Percentiles rank a stretch among this genome's conserved stretches.
phyloP scores from a whole-genome alignment of 2,329 filamentous ascomycete genomes.

The Bimuria novae-zelandiae region DNA sequence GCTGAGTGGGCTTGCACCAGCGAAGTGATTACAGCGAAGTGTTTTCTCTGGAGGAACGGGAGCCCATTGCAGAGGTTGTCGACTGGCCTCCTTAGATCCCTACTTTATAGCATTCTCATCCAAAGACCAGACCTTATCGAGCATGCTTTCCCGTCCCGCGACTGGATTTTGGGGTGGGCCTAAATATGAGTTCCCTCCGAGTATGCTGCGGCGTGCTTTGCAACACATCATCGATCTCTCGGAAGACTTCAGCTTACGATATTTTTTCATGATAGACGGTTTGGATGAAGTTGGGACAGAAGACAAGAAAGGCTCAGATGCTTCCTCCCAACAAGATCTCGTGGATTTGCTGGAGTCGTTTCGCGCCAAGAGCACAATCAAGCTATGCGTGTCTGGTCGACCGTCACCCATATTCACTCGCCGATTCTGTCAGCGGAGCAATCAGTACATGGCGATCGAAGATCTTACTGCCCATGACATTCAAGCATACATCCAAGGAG shows the following conservation, averaged over 20 bases:
- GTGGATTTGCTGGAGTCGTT: constrained; percentile 2
- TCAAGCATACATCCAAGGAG: background rate
- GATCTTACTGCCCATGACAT: background rate
- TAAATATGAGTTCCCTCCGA: background rate
- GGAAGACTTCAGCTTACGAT: background rate
- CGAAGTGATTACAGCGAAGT: constrained; percentile 13
- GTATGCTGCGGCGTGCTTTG: background rate
- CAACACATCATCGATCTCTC: background rate
- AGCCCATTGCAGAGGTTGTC: constrained; percentile 24
- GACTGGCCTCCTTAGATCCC: constrained; percentile 27
- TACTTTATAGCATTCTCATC: constrained; percentile 23
- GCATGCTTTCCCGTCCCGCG: background rate
- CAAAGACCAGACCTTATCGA: background rate
- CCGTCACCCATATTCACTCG: constrained; percentile 7
- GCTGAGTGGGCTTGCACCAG: constrained; percentile 15
- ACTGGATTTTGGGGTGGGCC: background rate
- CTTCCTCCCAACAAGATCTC: background rate
- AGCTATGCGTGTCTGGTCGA: constrained; percentile 20
- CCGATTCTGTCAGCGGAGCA: background rate
- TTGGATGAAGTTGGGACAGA: constrained; percentile 16
- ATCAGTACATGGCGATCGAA: background rate
- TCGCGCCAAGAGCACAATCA: background rate
- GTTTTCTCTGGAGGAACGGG: constrained; percentile 38
- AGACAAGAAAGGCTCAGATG: background rate
- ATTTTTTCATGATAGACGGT: constrained; percentile 15